phyloP scores from a whole-genome alignment of 2,329 filamentous ascomycete genomes.

The Chrysosporium keratinophilum region DNA sequence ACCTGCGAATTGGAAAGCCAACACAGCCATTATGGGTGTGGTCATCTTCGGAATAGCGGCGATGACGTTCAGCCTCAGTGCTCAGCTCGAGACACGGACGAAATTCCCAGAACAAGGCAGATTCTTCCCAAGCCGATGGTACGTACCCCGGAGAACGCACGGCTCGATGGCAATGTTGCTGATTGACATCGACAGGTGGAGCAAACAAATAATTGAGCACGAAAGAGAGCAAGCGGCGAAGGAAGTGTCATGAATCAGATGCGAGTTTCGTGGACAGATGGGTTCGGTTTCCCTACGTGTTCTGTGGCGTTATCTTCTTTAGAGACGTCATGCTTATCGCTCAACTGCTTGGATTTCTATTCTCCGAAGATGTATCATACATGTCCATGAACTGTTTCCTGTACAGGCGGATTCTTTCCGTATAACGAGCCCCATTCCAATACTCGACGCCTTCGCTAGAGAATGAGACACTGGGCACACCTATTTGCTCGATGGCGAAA shows the following conservation, averaged over 20 bases:
- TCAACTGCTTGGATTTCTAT: constrained; percentile 15
- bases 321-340: constrained; percentile 9
- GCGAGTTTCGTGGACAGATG: neutral
- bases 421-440: constrained; percentile 39
- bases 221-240: constrained; percentile 42
- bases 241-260: constrained; percentile 7
- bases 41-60: constrained; percentile 59
- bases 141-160: constrained; percentile 29
- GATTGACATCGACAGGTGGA: constrained; percentile 46
- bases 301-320: constrained; percentile 2
- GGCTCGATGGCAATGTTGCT: constrained; percentile 17
- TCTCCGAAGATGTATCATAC: constrained; percentile 30
- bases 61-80: constrained; percentile 60
- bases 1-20: constrained; percentile 86
- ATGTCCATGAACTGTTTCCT: constrained; percentile 33
- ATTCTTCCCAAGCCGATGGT: constrained; percentile 81
- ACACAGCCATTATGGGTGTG: constrained; percentile 67
- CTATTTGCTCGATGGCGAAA: constrained; percentile 90
- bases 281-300: neutral
- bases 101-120: constrained; percentile 65
- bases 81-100: constrained; percentile 60
- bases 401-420: constrained; percentile 37
- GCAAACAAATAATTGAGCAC: constrained; percentile 59
- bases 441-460: constrained; percentile 27
- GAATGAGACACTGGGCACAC: constrained; percentile 50